Percentiles rank a stretch among this genome's conserved stretches.
Evolutionary conservation across 306 rosid species (phyloP).

Genomic region (Medicago ruthenica): DNA sequence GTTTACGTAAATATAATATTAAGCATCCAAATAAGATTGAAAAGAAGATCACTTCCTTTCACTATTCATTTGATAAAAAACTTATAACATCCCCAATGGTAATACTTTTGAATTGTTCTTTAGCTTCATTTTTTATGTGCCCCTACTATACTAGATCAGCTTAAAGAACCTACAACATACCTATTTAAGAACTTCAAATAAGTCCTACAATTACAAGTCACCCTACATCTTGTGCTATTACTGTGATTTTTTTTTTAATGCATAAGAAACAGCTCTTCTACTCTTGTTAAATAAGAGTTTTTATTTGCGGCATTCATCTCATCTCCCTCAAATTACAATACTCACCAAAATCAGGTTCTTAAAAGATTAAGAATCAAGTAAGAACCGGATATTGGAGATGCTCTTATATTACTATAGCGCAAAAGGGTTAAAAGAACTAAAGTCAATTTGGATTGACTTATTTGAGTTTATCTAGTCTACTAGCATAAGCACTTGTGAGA

Average conservation of each 20-base stretch:
- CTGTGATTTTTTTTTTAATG: not conserved
- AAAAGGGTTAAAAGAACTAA: not conserved
- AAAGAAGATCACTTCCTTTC: not conserved
- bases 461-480: not conserved
- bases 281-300: not conserved
- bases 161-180: not conserved
- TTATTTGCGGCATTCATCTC: not conserved
- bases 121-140: not conserved
- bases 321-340: not conserved
- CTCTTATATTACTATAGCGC: not conserved
- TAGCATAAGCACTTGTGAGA: not conserved
- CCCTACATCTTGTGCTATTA: not conserved
- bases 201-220: not conserved
- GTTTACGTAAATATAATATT: not conserved
- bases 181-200: not conserved
- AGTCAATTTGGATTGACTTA: not conserved
- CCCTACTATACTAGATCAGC: not conserved
- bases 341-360: not conserved
- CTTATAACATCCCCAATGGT: not conserved
- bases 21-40: not conserved
- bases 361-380: not conserved
- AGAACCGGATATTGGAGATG: not conserved
- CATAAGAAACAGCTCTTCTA: not conserved
- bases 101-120: not conserved
- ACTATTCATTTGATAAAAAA: not conserved